These are phyloP conservation scores for Podaxis rugospora DNA, from an alignment of 768 basidiomycete genomes.

Conservation along the genomic window DNA sequence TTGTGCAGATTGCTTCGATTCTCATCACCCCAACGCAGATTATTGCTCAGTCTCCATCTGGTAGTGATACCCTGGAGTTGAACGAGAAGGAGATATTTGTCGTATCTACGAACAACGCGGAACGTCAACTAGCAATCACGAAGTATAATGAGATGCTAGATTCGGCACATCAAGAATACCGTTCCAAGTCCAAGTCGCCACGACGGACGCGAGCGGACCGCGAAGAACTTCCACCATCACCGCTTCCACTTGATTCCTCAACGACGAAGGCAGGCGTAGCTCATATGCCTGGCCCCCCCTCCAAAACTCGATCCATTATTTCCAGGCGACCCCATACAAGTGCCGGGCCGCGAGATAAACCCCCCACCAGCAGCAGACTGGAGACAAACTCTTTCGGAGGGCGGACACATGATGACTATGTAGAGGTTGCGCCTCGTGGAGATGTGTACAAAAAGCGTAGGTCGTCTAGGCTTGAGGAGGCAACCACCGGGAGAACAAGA, in stretches of 20 bases:
- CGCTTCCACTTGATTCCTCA: constrained; percentile 20
- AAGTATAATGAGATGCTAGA: constrained; percentile 48
- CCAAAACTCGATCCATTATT: constrained; percentile 12
- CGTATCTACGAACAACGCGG: constrained; percentile 66
- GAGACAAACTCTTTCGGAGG: constrained; percentile 7
- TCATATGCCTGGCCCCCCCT: not conserved
- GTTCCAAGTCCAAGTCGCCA: constrained; percentile 57
- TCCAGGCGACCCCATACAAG: constrained; percentile 67
- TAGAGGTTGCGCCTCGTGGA: constrained; percentile 4
- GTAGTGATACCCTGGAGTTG: constrained; percentile 66
- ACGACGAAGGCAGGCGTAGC: not conserved
- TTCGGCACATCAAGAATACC: constrained; percentile 20
- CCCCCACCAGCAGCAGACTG: constrained; percentile 22
- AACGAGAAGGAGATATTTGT: constrained; percentile 62
- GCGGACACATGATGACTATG: constrained; percentile 2
- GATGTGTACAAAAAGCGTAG: constrained; percentile 11
- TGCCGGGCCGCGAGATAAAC: constrained; percentile 63
- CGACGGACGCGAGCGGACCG: constrained; percentile 35
- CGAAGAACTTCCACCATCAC: constrained; percentile 32
- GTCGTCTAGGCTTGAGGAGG: constrained; percentile 8
- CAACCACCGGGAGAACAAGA: not conserved
- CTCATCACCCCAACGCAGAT: constrained; percentile 27
- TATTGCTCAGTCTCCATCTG: constrained; percentile 47
- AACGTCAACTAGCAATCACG: constrained; percentile 59
- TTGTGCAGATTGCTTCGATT: not conserved